Conservation (phyloP, 176 grass and related monocot genomes). For the Bonia amplexicaulis region DNA sequence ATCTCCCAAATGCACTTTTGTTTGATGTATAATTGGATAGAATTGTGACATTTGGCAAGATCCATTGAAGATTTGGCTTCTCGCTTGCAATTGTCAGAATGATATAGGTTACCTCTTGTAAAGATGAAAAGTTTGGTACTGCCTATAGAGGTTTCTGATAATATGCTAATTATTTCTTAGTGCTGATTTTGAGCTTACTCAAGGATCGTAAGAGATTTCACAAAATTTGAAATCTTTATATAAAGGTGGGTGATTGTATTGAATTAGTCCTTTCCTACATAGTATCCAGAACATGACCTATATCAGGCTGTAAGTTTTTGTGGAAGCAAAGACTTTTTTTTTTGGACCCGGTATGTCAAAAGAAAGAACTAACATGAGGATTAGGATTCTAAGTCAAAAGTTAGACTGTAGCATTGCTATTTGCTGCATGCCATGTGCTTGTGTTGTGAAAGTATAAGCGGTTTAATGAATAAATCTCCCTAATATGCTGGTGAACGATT, state of each 20-base stretch:
- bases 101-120: background rate
- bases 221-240: background rate
- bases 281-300: background rate
- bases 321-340: too few species aligned
- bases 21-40: background rate
- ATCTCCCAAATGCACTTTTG: background rate
- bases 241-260: background rate
- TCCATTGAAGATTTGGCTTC: background rate
- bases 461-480: background rate
- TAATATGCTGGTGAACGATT: background rate
- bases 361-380: background rate
- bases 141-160: background rate
- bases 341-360: background rate
- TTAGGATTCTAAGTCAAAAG: background rate
- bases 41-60: background rate
- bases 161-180: background rate
- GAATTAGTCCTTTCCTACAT: background rate
- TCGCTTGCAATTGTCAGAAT: background rate
- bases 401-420: background rate
- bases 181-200: background rate
- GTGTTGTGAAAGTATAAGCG: background rate
- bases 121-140: background rate
- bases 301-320: too few species aligned
- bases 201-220: background rate
- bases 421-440: background rate